A percentile compares a stretch with the other conserved stretches of the same genome.
These are phyloP conservation scores for Naematelia encephala DNA, from an alignment of 768 basidiomycete genomes.

Conservation along the genomic window DNA sequence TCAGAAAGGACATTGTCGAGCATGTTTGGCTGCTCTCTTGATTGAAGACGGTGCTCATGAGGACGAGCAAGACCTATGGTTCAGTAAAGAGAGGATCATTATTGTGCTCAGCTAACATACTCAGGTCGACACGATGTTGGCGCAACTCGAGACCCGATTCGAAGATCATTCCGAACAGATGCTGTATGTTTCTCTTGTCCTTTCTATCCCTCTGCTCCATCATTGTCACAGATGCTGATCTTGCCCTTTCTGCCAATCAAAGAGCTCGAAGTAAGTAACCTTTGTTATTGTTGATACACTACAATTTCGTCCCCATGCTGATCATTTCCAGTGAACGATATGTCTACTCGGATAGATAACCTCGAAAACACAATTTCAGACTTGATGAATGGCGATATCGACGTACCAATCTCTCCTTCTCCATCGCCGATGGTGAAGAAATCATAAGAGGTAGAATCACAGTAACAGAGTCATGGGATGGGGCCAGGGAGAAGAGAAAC, in stretches of 20 bases:
- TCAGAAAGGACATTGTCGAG: neutral
- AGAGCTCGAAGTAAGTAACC: too few species aligned
- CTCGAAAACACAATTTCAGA: slow-evolving; percentile 88
- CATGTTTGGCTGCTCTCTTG: slow-evolving; percentile 1
- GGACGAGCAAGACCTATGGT: neutral
- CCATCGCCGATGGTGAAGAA: neutral
- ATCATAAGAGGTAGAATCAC: too few species aligned
- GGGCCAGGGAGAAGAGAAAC: too few species aligned
- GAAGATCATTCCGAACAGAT: slow-evolving; percentile 91
- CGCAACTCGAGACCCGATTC: slow-evolving; percentile 84
- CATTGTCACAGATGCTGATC: too few species aligned
- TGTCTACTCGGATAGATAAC: slow-evolving; percentile 86
- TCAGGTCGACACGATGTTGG: slow-evolving; percentile 82
- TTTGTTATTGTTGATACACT: too few species aligned
- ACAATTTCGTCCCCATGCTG: too few species aligned
- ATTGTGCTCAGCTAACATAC: neutral
- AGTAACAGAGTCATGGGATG: too few species aligned
- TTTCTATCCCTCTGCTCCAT: slow-evolving; percentile 6
- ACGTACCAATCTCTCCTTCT: slow-evolving; percentile 8
- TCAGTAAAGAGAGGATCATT: neutral
- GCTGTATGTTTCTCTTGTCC: slow-evolving; percentile 51
- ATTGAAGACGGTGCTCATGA: slow-evolving; percentile 3
- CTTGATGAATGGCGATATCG: slow-evolving; percentile 71
- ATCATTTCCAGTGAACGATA: slow-evolving; percentile 69
- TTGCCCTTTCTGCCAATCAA: too few species aligned